Base-by-base conservation (phyloP, 805 yeast genomes). In the Limtongia smithiae region DNA sequence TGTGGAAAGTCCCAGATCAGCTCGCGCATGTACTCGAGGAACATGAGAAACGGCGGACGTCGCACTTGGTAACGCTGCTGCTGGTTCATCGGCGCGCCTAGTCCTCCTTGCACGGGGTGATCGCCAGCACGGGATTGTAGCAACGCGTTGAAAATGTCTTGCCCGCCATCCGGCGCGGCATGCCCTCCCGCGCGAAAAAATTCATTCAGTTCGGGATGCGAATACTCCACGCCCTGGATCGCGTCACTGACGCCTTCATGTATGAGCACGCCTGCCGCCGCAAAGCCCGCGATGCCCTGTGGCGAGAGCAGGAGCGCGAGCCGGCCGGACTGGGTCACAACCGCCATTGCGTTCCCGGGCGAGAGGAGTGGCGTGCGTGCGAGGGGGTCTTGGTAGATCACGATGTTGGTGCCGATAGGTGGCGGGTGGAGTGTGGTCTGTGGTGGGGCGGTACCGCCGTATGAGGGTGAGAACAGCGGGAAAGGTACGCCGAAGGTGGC, bases 221-320 rank as follows among this genome's bases (percentile, higher is more conserved):
- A 3, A 41, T 44, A 44, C 6, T 22, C 34, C 20, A 45, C 48
- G 25, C 55, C 55, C 12, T 52, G 37, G 4, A 46, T 21, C 32
- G 18, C 17, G 20, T 51, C 36, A 28, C 45, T 38, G 34, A 9
- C 17, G 3, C 50, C 48, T 12, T 24, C 20, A 2, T n/a, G 41
- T 32, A 54, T 39, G 20, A 25, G 14, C 33, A 54, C 42, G 12
- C 58, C 58, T 5, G 55, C 58, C 1, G 51, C 40, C 5, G 38
- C 40, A 27, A 54, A 51, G 15, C 24, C 36, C 17, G 49, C n/a
- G 8, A 54, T 46, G 3, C 49, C 58, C 24, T 39, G 47, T 4
- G 58, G 58, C 3, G 58, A 46, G 20, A 54, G 32, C 21, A 54
- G 46, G 8, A 54, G 36, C 8, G 58, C 57, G 15, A 54, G 48